Evolutionary conservation across 768 basidiomycete species (phyloP).

Genomic region (Xerocomus spinulosus): DNA sequence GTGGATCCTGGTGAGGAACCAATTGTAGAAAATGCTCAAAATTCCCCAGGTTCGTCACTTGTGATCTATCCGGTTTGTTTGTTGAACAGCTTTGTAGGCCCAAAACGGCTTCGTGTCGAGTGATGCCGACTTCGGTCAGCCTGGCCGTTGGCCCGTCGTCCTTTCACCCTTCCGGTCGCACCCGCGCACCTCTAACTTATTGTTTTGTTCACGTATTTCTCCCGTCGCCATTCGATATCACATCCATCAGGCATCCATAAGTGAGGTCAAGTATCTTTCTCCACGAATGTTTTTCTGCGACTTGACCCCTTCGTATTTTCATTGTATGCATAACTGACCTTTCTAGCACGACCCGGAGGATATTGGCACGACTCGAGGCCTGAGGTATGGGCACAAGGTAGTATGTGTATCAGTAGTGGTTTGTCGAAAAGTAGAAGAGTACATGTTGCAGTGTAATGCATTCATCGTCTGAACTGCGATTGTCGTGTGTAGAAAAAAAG

Average conservation of each 20-base stretch:
- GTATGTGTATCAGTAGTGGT: not conserved
- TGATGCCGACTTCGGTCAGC: conserved; percentile 20
- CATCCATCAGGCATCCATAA: conserved; percentile 12
- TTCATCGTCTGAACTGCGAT: conserved; percentile 8
- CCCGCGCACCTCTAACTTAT: conserved; percentile 28
- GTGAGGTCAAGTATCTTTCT: conserved; percentile 30
- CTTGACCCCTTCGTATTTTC: not conserved
- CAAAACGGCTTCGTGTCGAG: conserved; percentile 42
- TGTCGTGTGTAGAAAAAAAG: not conserved
- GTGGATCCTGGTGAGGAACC: conserved; percentile 42
- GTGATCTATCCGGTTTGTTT: not conserved
- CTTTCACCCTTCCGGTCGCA: not conserved
- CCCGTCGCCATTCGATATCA: conserved; percentile 4
- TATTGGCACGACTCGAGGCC: not conserved
- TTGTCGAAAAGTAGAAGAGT: conserved; percentile 7
- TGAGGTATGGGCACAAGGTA: conserved; percentile 1
- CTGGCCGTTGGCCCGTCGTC: not conserved
- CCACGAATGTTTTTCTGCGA: not conserved
- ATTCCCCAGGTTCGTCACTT: conserved; percentile 43
- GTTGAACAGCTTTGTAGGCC: conserved; percentile 26
- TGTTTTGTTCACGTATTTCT: conserved; percentile 11
- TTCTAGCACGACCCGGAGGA: conserved; percentile 23
- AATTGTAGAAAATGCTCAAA: conserved; percentile 29
- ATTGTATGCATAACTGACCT: conserved; percentile 23
- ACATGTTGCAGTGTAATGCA: too few relatives aligned